Evolutionary conservation across 495 filamentous ascomycete genomes (phyloP).

Genomic region (Xylaria venustula): DNA sequence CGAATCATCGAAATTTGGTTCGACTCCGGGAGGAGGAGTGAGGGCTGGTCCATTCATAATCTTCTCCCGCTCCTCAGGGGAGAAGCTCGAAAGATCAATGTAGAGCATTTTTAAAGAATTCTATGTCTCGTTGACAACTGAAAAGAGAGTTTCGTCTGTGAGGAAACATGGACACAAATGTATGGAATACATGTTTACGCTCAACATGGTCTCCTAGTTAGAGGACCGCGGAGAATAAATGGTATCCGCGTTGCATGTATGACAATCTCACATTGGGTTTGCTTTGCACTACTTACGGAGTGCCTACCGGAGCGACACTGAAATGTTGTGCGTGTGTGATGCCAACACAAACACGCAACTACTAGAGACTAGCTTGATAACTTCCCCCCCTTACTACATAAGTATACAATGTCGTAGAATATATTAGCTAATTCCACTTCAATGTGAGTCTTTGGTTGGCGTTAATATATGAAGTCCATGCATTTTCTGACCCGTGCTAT

Average conservation of each 20-base stretch:
- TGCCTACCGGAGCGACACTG: neutral
- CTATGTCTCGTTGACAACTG: too few species aligned
- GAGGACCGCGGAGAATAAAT: too few species aligned
- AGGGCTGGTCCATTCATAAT: slow-evolving; percentile 12
- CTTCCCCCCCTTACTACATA: neutral
- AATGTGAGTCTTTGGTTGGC: too few species aligned
- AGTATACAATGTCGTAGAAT: neutral
- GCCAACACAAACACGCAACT: neutral
- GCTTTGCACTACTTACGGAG: neutral
- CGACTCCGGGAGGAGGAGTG: slow-evolving; percentile 15
- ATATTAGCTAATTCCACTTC: too few species aligned
- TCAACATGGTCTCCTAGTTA: too few species aligned
- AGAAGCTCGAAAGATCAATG: neutral
- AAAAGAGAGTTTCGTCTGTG: too few species aligned
- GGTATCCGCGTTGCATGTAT: neutral
- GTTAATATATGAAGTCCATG: too few species aligned
- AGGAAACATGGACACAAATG: too few species aligned
- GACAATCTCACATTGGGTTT: neutral
- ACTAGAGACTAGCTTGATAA: neutral
- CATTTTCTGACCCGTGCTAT: too few species aligned
- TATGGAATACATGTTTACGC: too few species aligned
- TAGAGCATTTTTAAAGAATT: neutral
- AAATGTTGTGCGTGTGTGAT: neutral
- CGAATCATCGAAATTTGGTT: slow-evolving; percentile 15
- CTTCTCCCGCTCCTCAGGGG: neutral